Conservation (phyloP, 202 grass and related monocot species). For the Hordeum pubiflorum region DNA sequence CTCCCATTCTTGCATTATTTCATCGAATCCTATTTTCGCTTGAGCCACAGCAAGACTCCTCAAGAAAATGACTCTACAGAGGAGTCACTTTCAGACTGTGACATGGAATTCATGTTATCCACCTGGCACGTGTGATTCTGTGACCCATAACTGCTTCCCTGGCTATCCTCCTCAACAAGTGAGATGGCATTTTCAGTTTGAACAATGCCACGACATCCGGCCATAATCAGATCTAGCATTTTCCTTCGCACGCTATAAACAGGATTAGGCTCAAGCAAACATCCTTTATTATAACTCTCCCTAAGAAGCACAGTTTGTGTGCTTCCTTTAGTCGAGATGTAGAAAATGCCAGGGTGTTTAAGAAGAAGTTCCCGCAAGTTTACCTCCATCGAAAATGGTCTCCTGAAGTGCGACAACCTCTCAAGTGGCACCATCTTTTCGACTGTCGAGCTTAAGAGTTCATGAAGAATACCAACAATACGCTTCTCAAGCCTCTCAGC, state of each 20-base stretch:
- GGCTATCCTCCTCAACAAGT: background rate
- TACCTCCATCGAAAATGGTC: conserved; percentile 46
- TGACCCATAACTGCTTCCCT: conserved; percentile 3
- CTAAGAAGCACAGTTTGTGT: conserved; percentile 45
- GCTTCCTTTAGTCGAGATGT: conserved; percentile 63
- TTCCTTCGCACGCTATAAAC: conserved; percentile 39
- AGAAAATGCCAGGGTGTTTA: conserved; percentile 67
- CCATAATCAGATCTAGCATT: conserved; percentile 47
- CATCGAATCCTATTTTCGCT: background rate
- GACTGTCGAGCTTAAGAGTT: conserved; percentile 42
- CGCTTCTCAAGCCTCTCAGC: conserved; percentile 39
- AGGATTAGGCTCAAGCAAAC: conserved; percentile 41
- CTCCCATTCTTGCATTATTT: background rate
- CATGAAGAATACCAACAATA: conserved; percentile 61
- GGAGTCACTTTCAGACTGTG: background rate
- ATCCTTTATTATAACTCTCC: conserved; percentile 54
- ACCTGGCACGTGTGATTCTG: background rate
- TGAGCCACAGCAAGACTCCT: background rate
- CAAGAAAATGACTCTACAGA: background rate
- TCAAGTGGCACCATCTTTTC: conserved; percentile 53
- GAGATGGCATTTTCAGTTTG: background rate
- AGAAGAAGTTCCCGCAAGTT: conserved; percentile 57
- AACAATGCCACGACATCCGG: conserved; percentile 31
- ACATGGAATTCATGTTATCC: background rate
- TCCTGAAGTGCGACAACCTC: conserved; percentile 48